Percentiles rank a stretch among this genome's conserved stretches.
These are phyloP conservation scores for Fusarium sulawesiense DNA, from an alignment of 2,329 filamentous ascomycete genomes.

Conservation along the genomic window DNA sequence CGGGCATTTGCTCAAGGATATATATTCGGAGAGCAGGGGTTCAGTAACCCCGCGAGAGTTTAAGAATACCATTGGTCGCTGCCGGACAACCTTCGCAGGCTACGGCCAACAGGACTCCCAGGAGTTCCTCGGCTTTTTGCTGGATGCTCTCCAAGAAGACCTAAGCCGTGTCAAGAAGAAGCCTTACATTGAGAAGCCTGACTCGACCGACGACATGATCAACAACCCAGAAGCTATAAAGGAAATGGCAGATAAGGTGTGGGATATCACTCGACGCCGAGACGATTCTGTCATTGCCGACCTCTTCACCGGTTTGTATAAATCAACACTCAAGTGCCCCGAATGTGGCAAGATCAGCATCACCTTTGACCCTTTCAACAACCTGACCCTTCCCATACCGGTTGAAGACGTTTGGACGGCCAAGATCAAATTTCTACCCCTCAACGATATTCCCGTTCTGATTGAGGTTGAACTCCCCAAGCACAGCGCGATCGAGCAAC, in stretches of 20 bases:
- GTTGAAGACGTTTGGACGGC: slow-evolving; percentile 85
- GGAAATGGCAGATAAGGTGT: slow-evolving; percentile 87
- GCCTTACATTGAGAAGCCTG: slow-evolving; percentile 96
- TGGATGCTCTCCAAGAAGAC: slow-evolving; percentile 95
- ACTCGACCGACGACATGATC: slow-evolving; percentile 97
- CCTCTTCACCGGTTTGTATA: slow-evolving; percentile 97
- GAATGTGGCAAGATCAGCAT: slow-evolving; percentile 95
- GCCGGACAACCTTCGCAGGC: slow-evolving; percentile 87
- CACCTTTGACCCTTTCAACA: slow-evolving; percentile 98
- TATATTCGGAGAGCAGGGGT: slow-evolving; percentile 78
- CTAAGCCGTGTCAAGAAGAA: slow-evolving; percentile 94
- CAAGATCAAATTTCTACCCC: slow-evolving; percentile 79
- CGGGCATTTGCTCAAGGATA: slow-evolving; percentile 76
- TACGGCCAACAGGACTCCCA: slow-evolving; percentile 98
- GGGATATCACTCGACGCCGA: slow-evolving; percentile 89
- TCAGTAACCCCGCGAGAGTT: slow-evolving; percentile 83
- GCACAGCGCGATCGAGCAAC: slow-evolving; percentile 72
- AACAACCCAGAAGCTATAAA: slow-evolving; percentile 82
- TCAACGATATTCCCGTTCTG: slow-evolving; percentile 75
- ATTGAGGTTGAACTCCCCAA: slow-evolving; percentile 85
- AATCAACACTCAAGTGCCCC: slow-evolving; percentile 94
- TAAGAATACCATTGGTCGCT: slow-evolving; percentile 83
- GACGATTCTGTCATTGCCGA: slow-evolving; percentile 97
- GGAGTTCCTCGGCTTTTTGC: slow-evolving; percentile 93
- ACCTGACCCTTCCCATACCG: slow-evolving; percentile 89